phyloP scores from a whole-genome alignment of 2,329 filamentous ascomycete genomes.

The Fusarium continuum region DNA sequence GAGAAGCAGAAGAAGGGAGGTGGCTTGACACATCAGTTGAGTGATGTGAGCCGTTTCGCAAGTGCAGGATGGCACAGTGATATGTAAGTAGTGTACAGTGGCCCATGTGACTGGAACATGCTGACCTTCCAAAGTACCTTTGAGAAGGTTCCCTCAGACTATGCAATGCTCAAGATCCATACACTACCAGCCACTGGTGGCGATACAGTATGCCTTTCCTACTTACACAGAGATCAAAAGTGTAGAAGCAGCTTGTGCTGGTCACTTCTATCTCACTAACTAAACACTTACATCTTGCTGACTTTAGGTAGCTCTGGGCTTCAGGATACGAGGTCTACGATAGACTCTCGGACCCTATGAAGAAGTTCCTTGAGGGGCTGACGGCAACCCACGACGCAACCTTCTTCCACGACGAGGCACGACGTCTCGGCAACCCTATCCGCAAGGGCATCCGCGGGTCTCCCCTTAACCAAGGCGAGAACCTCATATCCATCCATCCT shows the following conservation, averaged over 20 bases:
- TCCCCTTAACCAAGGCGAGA: conserved; percentile 64
- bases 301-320: conserved; percentile 63
- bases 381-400: conserved; percentile 59
- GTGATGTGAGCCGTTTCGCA: conserved; percentile 59
- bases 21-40: conserved; percentile 60
- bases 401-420: conserved; percentile 61
- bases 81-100: conserved; percentile 54
- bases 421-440: conserved; percentile 56
- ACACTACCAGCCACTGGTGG: conserved; percentile 65
- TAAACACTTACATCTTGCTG: conserved; percentile 39
- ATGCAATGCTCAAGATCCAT: conserved; percentile 66
- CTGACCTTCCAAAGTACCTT: conserved; percentile 54
- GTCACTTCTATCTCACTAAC: neutral
- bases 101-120: neutral
- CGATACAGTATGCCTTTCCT: conserved; percentile 55
- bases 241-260: neutral
- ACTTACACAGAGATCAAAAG: neutral
- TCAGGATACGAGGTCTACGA: conserved; percentile 69
- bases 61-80: conserved; percentile 60
- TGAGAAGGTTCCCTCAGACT: conserved; percentile 67
- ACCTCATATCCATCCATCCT: conserved; percentile 61
- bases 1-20: conserved; percentile 65
- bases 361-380: conserved; percentile 57
- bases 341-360: conserved; percentile 59
- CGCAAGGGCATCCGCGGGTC: conserved; percentile 59